Conservation (phyloP, 352 stramenopile genomes). For the Blastocystis sp. region DNA sequence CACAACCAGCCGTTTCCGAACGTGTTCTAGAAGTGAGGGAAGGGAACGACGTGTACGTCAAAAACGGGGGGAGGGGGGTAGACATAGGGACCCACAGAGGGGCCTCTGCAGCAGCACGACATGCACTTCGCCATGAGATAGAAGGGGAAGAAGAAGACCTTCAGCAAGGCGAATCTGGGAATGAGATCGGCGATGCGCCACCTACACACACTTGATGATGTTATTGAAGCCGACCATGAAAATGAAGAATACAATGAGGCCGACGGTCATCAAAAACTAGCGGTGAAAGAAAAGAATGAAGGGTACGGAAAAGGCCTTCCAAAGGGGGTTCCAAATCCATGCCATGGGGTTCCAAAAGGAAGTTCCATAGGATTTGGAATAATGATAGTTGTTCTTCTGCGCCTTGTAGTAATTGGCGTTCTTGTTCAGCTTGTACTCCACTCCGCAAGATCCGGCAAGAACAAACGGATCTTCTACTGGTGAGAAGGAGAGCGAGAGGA, state of each 20-base stretch:
- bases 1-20: constrained; percentile 68
- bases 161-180: background rate
- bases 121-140: constrained; percentile 1
- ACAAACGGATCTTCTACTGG: constrained; percentile 62
- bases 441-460: constrained; percentile 46
- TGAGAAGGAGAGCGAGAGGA: background rate
- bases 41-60: background rate
- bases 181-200: background rate
- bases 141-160: constrained; percentile 67
- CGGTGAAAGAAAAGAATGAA: constrained; percentile 5
- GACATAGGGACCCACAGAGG: background rate
- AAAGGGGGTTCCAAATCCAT: background rate
- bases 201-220: background rate
- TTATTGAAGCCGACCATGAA: constrained; percentile 61
- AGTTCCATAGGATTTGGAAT: background rate
- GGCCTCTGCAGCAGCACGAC: background rate
- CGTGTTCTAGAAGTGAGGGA: constrained; percentile 23
- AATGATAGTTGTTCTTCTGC: background rate
- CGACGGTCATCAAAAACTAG: background rate
- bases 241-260: constrained; percentile 40
- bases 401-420: constrained; percentile 7
- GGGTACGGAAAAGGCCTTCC: background rate
- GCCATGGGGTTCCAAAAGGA: background rate
- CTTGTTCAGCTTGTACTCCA: constrained; percentile 21
- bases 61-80: constrained; percentile 6